Evolutionary conservation across 2,329 filamentous ascomycete species (phyloP), one percentile per base, ranked within the genome.

Genomic region (Exophiala sp.): DNA sequence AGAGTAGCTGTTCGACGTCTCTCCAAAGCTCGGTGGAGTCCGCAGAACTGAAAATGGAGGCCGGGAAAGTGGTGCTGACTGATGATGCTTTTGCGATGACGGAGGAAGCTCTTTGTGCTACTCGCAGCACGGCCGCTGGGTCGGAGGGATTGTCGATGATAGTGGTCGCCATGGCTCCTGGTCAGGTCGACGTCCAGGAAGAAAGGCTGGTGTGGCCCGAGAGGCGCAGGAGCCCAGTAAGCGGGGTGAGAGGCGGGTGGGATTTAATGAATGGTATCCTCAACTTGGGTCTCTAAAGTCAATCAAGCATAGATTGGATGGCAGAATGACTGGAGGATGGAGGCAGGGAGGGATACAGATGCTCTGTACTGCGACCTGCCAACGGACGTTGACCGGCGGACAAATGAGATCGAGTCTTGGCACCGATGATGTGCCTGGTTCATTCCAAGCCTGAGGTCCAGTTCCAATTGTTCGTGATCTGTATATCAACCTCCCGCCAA

Each of bases 1-100:
- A 73, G 59, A 97, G 73, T 14, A 97, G 77, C 65, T 95, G 93
- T 70, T 97, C 91, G 68, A 93, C 86, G 37, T 80, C 81, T 13
- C 79, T 79, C 89, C 91, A 97, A 64, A 87, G 76, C 58, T 95
- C 88, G 47, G 86, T 76, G 0, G 82, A 83, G 66, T 96, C 90
- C 23, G 68, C 65, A 34, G 71, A 69, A 51, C 71, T 65, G 59
- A 79, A 68, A 45, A 77, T 65, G 6, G 70, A 76, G 44, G 78
- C 68, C 42, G 73, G 77, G 67, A 72, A 79, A 22, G 69, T 72
- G n/a, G 71, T 64, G 39, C 43, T 58, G 46, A 53, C 60, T 56
- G 74, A 77, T 5, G 77, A 73, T 38, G 76, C 76, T 61, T 68
- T 78, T 57, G 69, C 52, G 45, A 73, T 63, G 21, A 74, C 64